phyloP scores from a whole-genome alignment of 768 basidiomycete genomes.

The Phanerochaete carnosa region DNA sequence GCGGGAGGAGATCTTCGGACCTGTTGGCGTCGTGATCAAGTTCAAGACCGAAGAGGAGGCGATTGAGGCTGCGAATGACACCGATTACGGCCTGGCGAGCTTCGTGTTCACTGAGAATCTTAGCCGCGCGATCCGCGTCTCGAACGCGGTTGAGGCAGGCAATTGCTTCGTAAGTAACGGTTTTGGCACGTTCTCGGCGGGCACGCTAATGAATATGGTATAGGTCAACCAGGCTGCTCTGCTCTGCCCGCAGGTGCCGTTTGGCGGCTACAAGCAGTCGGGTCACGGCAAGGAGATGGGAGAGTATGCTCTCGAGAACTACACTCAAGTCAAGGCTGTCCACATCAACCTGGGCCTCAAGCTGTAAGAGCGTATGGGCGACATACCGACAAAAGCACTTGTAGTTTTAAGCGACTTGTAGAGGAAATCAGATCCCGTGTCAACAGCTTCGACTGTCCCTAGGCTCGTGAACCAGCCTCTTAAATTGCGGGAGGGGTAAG shows the following conservation, averaged over 20 bases:
- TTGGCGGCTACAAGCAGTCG: conserved; percentile 64
- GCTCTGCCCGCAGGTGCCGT: background rate
- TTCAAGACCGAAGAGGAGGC: conserved; percentile 55
- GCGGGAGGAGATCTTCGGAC: conserved; percentile 76
- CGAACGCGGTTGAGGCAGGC: conserved; percentile 41
- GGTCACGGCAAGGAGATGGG: conserved; percentile 66
- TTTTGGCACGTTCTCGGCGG: no score
- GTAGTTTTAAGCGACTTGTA: no score
- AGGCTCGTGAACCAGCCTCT: no score
- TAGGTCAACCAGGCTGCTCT: background rate
- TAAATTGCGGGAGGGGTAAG: no score
- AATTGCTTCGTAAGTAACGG: conserved; percentile 29
- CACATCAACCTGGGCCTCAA: no score
- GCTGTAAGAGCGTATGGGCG: no score
- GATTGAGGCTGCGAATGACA: conserved; percentile 41
- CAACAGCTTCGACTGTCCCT: no score
- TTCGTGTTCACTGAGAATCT: conserved; percentile 47
- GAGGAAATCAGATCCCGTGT: background rate
- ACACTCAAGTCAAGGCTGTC: no score
- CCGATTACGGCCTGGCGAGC: conserved; percentile 45
- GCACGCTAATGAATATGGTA: background rate
- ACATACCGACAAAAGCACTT: no score
- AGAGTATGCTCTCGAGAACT: conserved; percentile 55
- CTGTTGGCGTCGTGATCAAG: conserved; percentile 72
- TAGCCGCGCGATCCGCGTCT: conserved; percentile 37